A percentile compares a stretch with the other conserved stretches of the same genome.
Evolutionary conservation across 805 yeast genomes (phyloP).

Genomic region (Kurtzmaniella cleridarum): DNA sequence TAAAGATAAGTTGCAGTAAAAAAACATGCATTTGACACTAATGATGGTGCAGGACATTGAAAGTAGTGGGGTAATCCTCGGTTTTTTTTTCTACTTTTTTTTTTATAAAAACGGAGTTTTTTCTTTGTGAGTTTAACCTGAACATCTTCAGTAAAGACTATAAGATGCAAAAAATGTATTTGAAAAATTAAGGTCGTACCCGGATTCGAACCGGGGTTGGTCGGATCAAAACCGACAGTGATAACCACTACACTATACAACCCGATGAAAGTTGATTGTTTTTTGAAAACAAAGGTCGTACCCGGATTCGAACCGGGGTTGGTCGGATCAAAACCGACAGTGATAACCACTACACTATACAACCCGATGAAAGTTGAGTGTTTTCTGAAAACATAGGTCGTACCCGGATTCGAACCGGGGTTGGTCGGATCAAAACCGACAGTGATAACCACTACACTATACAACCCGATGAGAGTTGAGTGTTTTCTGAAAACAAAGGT

Average conservation of each 20-base stretch:
- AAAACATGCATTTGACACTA: no score
- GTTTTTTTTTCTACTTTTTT: neutral
- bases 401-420: constrained; percentile 87
- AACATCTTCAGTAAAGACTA: no score
- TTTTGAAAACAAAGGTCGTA: constrained; percentile 53
- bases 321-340: constrained; percentile 76
- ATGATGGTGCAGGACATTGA: no score
- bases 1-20: no score
- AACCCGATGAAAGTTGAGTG: constrained; percentile 24
- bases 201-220: constrained; percentile 85
- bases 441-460: constrained; percentile 81
- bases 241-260: constrained; percentile 74
- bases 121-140: no score
- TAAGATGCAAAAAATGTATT: neutral
- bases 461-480: no score
- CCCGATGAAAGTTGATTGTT: no score
- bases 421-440: constrained; percentile 76
- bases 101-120: constrained; percentile 8
- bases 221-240: constrained; percentile 78
- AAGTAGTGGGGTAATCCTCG: neutral
- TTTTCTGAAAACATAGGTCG: constrained; percentile 46
- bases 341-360: constrained; percentile 79
- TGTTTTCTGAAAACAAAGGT: constrained; percentile 49
- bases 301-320: constrained; percentile 87
- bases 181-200: constrained; percentile 54